A percentile compares a stretch with the other conserved stretches of the same genome.
Evolutionary conservation across 768 basidiomycete species (phyloP).

Genomic region (Daedalea quercina): DNA sequence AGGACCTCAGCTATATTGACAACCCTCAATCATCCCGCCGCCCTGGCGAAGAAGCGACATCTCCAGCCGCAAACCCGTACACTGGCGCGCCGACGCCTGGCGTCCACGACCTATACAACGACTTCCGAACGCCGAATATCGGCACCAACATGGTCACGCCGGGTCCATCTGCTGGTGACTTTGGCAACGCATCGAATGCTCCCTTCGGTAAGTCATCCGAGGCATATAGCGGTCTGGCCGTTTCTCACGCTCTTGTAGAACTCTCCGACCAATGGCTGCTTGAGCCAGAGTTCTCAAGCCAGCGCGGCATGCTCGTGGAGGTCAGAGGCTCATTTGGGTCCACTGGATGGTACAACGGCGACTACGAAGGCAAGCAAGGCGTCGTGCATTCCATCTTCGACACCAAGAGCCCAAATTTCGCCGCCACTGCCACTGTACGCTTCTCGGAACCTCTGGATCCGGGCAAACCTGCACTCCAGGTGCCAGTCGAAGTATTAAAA

Average conservation of each 20-base stretch:
- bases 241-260: slow-evolving; percentile 6
- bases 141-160: slow-evolving; percentile 7
- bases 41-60: not conserved
- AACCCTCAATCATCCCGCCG: slow-evolving; percentile 20
- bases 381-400: slow-evolving; percentile 19
- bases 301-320: slow-evolving; percentile 19
- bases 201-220: slow-evolving; percentile 6
- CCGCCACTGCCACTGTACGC: slow-evolving; percentile 18
- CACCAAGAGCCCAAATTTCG: slow-evolving; percentile 16
- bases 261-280: slow-evolving; percentile 19
- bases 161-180: slow-evolving; percentile 7
- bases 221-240: not conserved
- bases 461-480: slow-evolving; percentile 11
- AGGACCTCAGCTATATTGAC: slow-evolving; percentile 17
- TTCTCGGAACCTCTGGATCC: slow-evolving; percentile 15
- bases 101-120: slow-evolving; percentile 3
- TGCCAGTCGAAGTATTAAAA: slow-evolving; percentile 19
- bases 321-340: slow-evolving; percentile 14
- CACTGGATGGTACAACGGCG: slow-evolving; percentile 18
- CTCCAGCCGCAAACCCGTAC: slow-evolving; percentile 5
- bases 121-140: slow-evolving; percentile 10
- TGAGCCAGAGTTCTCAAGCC: slow-evolving; percentile 9
- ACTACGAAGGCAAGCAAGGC: slow-evolving; percentile 21
- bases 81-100: slow-evolving; percentile 12
- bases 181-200: not conserved